Evolutionary conservation across 352 stramenopile genomes (phyloP).

Genomic region (Pilasporangium apinafurcum): DNA sequence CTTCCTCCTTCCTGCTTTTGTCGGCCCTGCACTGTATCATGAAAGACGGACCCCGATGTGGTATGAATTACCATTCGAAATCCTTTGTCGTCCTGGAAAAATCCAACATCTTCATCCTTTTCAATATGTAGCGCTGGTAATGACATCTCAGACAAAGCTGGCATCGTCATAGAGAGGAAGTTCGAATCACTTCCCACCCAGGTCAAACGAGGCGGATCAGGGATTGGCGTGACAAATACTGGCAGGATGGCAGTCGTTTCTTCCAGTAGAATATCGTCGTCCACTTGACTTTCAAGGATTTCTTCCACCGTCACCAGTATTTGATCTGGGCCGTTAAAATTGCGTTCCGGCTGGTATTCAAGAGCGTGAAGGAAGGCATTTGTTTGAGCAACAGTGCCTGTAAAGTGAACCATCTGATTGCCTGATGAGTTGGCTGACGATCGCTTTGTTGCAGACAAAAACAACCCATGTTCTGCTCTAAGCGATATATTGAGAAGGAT

Average conservation of each 20-base stretch:
- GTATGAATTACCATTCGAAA: background rate
- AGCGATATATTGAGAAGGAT: no score
- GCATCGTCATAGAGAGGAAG: conserved; percentile 1
- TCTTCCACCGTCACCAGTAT: conserved; percentile 20
- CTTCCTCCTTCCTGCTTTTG: no score
- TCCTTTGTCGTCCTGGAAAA: conserved; percentile 4
- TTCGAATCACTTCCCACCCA: conserved; percentile 10
- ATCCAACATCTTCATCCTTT: background rate
- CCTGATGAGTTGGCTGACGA: conserved; percentile 1
- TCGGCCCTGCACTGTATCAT: background rate
- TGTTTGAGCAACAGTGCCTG: conserved; percentile 2
- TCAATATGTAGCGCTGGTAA: conserved; percentile 6
- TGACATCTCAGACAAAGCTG: background rate
- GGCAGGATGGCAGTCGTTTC: conserved; percentile 11
- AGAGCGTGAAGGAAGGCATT: conserved; percentile 12
- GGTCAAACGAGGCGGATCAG: conserved; percentile 17
- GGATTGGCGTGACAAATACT: conserved; percentile 24
- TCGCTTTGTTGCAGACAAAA: no score
- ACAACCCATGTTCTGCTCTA: no score
- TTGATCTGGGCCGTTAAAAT: conserved; percentile 33
- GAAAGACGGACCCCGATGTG: conserved; percentile 1
- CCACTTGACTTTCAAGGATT: background rate
- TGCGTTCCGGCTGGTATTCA: conserved; percentile 15
- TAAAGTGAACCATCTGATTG: no score
- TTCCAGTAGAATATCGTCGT: background rate